These are phyloP conservation scores for Fusarium poae DNA, from an alignment of 2,329 filamentous ascomycete species.

Conservation along the genomic window DNA sequence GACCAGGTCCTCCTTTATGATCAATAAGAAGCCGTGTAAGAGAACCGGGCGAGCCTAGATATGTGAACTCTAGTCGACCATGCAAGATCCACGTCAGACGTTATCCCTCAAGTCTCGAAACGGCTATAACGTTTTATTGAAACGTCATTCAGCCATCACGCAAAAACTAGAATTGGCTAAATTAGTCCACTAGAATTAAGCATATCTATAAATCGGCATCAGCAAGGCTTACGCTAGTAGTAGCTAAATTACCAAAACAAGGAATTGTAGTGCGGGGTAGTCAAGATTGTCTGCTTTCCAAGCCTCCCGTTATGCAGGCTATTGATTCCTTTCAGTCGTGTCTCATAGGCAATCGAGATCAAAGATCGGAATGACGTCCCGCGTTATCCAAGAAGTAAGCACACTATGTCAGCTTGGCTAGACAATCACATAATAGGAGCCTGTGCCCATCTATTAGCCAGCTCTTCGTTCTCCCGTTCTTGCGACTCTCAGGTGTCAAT, in stretches of 20 bases:
- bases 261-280: not conserved
- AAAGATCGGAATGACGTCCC: not conserved
- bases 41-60: too few species aligned
- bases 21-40: too few species aligned
- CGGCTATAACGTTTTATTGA: not conserved
- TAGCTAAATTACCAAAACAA: not conserved
- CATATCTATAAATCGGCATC: not conserved
- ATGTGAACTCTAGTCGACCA: not conserved
- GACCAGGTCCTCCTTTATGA: too few species aligned
- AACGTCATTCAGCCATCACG: not conserved
- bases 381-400: not conserved
- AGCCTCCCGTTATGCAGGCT: not conserved
- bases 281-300: not conserved
- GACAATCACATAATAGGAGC: not conserved
- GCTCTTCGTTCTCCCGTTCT: not conserved
- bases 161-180: not conserved
- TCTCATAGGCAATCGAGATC: not conserved
- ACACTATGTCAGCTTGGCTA: slow-evolving; percentile 1
- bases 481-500: not conserved
- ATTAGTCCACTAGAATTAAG: not conserved
- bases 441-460: not conserved
- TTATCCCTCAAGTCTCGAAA: not conserved
- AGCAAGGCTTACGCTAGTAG: not conserved
- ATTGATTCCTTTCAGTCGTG: not conserved
- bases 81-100: not conserved